Conservation (phyloP, 306 rosid species). For the Inga laurina region DNA sequence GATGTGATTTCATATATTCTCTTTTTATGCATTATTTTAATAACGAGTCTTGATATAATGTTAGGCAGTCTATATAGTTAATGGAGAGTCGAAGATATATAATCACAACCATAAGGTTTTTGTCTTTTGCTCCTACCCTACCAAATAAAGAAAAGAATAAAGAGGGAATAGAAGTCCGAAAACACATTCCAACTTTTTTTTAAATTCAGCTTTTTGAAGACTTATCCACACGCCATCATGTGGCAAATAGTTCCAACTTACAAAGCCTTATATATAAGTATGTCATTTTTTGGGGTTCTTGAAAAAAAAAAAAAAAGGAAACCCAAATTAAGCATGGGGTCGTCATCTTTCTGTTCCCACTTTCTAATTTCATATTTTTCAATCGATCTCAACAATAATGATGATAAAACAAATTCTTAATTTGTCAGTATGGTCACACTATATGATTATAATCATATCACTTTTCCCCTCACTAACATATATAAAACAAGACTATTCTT, state of each 20-base stretch:
- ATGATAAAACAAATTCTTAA: not conserved
- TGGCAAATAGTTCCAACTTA: slow-evolving; percentile 26
- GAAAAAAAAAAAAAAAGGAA: slow-evolving; percentile 9
- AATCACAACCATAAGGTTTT: not conserved
- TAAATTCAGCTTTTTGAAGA: slow-evolving; percentile 16
- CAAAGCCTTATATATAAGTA: slow-evolving; percentile 25
- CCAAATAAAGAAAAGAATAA: slow-evolving; percentile 19
- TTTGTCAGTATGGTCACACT: not conserved
- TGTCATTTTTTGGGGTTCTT: slow-evolving; percentile 38
- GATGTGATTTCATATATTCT: not conserved
- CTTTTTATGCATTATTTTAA: not conserved
- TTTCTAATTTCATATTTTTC: slow-evolving; percentile 18
- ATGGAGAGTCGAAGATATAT: not conserved
- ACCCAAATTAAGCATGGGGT: slow-evolving; percentile 4
- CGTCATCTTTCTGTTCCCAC: slow-evolving; percentile 43
- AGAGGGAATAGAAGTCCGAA: slow-evolving; percentile 18
- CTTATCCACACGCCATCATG: slow-evolving; percentile 40
- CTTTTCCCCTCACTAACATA: not conserved
- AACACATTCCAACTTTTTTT: slow-evolving; percentile 20
- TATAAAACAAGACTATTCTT: slow-evolving; percentile 16
- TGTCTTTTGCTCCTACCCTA: slow-evolving; percentile 19
- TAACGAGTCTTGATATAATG: not conserved
- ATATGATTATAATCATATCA: not conserved
- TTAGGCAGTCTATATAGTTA: not conserved
- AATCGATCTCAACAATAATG: slow-evolving; percentile 2